Evolutionary conservation across 306 rosid genomes (phyloP).

Genomic region (Cajanus cajan): DNA sequence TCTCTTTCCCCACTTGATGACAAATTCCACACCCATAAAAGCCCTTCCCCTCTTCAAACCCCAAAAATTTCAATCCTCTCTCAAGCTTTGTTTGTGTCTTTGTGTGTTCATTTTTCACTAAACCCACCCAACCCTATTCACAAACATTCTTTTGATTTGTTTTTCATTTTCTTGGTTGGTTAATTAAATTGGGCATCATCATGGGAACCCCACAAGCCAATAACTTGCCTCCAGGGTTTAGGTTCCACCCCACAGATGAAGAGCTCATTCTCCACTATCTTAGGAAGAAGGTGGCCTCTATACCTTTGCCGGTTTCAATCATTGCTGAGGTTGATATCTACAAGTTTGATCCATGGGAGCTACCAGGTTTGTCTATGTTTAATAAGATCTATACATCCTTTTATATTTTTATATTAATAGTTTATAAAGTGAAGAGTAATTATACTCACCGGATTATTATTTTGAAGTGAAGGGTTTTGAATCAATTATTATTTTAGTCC

Average conservation of each 20-base stretch:
- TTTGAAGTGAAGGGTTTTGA: no score
- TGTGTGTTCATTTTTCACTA: not conserved
- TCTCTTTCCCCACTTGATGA: not conserved
- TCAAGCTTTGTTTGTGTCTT: not conserved
- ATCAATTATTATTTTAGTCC: no score
- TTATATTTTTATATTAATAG: not conserved
- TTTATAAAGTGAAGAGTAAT: no score
- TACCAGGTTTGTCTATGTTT: not conserved
- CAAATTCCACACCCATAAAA: not conserved
- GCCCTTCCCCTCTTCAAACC: not conserved
- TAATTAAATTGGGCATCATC: not conserved
- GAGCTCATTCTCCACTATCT: slow-evolving; percentile 12
- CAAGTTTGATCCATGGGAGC: slow-evolving; percentile 6
- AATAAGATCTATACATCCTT: not conserved
- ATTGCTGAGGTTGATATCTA: slow-evolving; percentile 18
- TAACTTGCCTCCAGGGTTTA: slow-evolving; percentile 2
- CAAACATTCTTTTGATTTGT: not conserved
- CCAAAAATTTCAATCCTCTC: not conserved
- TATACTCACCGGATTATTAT: no score
- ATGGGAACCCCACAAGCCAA: slow-evolving; percentile 7
- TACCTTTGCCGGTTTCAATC: slow-evolving; percentile 1
- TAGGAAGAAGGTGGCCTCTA: not conserved
- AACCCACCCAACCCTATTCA: not conserved
- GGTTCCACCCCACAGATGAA: slow-evolving; percentile 14
- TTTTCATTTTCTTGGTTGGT: not conserved